Evolutionary conservation across 2,329 filamentous ascomycete genomes (phyloP), one percentile per base, ranked within the genome.

Genomic region (Paramyrothecium roridum): DNA sequence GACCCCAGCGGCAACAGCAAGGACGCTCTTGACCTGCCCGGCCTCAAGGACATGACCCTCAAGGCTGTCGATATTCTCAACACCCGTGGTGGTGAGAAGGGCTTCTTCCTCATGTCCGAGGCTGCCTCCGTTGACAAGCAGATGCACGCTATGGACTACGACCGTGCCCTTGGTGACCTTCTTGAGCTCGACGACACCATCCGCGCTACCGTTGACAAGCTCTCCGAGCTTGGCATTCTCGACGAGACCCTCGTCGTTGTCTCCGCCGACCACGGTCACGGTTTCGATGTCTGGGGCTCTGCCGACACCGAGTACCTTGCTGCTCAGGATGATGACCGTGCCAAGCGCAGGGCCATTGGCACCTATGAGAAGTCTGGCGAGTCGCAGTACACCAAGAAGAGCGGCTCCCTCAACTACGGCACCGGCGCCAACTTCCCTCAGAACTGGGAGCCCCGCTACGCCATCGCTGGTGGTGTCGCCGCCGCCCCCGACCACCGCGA

Each of bases 91-190:
- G 81, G 81, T 34, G 80, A 88, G 56, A 81, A 89, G 57, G 91
- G 91, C 7, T 96, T 89, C 82, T 91, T 95, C 80, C 80, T 96
- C 66, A 95, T 96, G 90, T 86, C 86, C 13, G 91, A 96, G 72
- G 91, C 88, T 23, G 91, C 91, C 17, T 90, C 86, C 2, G 89
- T 96, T 63, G 91, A 95, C 75, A 96, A 96, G 80, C 88, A 91
- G 80, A 95, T 96, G 90, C 91, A 96, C 75, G 71, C 78, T 2
- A 82, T 95, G 20, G 91, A 95, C 75, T 95, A 95, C 69, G 89
- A 95, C 73, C 89, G 91, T 53, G 89, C 91, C 1, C 84, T 96
- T 0, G 91, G 89, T 54, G 91, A 96, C 64, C 84, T 96, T 1
- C 83, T 96, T 45, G 91, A 96, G 75, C 82, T 96, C 34, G 90